Percentiles rank a stretch among this genome's conserved stretches.
Evolutionary conservation across 1,284 basidiomycete genomes (phyloP).

Genomic region (Schizophyllum amplum): DNA sequence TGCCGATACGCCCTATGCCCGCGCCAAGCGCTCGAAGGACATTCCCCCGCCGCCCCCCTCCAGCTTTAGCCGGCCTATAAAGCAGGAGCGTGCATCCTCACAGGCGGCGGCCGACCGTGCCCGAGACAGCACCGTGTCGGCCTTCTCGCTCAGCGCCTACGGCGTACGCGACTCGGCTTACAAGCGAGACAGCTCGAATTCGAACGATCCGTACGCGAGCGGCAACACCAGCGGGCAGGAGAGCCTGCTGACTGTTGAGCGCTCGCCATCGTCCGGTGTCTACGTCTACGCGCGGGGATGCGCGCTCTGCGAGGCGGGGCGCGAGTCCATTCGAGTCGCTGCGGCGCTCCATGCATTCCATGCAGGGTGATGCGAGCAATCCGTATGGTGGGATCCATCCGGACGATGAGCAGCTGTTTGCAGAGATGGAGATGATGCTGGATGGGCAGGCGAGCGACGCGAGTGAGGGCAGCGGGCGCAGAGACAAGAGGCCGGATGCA

Average conservation of each 20-base stretch:
- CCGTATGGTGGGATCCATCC: slow-evolving; percentile 9
- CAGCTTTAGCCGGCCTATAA: background rate
- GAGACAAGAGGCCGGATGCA: slow-evolving; percentile 8
- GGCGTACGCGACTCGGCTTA: background rate
- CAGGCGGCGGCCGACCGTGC: background rate
- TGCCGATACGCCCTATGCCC: background rate
- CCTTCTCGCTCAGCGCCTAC: background rate
- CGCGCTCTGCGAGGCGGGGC: background rate
- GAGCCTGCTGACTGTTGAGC: background rate
- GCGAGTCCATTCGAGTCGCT: slow-evolving; percentile 11
- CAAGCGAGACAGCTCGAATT: background rate
- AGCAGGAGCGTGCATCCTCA: background rate
- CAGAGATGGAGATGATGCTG: slow-evolving; percentile 15
- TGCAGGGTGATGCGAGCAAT: slow-evolving; percentile 1
- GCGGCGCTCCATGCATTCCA: background rate
- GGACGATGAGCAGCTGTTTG: slow-evolving; percentile 21
- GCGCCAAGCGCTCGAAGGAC: background rate
- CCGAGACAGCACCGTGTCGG: background rate
- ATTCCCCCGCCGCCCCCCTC: background rate
- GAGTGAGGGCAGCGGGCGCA: slow-evolving; percentile 32
- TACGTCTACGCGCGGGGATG: background rate
- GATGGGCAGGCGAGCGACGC: slow-evolving; percentile 20
- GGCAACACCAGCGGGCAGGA: too few species aligned
- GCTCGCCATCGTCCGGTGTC: background rate
- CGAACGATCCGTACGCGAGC: background rate